Evolutionary conservation across 108 stramenopile genomes (phyloP).

Genomic region (Skeletonema grethae): DNA sequence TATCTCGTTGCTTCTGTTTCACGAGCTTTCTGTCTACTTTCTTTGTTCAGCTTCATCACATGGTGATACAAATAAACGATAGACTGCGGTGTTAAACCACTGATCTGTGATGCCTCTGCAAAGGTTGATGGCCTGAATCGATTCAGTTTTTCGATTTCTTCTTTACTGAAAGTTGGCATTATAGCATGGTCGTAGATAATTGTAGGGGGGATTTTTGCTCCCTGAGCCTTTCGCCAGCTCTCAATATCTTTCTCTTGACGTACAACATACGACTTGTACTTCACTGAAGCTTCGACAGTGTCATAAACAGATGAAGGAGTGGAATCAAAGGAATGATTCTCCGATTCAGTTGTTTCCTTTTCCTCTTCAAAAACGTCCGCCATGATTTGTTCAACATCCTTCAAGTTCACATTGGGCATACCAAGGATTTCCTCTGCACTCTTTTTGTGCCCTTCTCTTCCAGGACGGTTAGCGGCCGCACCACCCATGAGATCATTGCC

Average conservation of each 20-base stretch:
- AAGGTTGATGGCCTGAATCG: conserved; percentile 82
- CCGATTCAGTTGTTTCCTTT: conserved; percentile 19
- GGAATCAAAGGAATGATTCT: conserved; percentile 27
- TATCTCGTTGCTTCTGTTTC: conserved; percentile 12
- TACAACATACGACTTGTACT: conserved; percentile 85
- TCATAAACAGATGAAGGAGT: conserved; percentile 79
- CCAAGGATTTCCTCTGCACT: conserved; percentile 86
- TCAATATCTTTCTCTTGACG: conserved; percentile 95
- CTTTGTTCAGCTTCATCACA: conserved; percentile 71
- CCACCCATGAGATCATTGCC: conserved; percentile 82
- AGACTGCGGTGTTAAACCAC: conserved; percentile 92
- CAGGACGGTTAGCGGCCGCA: conserved; percentile 56
- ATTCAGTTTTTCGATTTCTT: conserved; percentile 88
- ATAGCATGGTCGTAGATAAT: conserved; percentile 73
- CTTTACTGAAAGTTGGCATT: conserved; percentile 90
- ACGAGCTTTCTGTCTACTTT: conserved; percentile 52
- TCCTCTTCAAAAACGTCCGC: conserved; percentile 44
- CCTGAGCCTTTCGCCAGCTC: conserved; percentile 88
- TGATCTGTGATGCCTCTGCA: conserved; percentile 92
- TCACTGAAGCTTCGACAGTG: conserved; percentile 92
- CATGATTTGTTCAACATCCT: conserved; percentile 84
- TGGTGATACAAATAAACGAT: conserved; percentile 94
- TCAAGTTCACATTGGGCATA: conserved; percentile 87
- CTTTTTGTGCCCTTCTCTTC: conserved; percentile 74
- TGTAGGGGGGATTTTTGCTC: conserved; percentile 87